Conservation (phyloP, 2,329 filamentous ascomycete genomes). For the Cladosporium sp. region DNA sequence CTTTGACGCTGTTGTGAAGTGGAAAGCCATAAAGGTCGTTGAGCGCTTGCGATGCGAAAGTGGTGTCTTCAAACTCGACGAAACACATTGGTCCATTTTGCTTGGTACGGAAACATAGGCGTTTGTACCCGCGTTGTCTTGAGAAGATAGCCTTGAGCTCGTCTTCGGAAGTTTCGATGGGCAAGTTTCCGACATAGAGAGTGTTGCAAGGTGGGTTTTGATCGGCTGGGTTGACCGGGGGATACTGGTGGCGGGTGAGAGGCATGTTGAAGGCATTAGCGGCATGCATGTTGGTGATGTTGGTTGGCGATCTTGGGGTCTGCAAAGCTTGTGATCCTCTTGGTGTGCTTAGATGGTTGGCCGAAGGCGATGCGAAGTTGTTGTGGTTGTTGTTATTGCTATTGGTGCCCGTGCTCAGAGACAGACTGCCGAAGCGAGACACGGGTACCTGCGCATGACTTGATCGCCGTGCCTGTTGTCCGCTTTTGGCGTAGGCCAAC, state of each 20-base stretch:
- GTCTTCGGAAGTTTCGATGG: conserved; percentile 87
- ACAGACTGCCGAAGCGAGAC: conserved; percentile 63
- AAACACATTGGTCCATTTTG: conserved; percentile 97
- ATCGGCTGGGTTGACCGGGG: conserved; percentile 87
- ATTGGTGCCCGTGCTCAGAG: conserved; percentile 60
- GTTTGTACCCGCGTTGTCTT: conserved; percentile 89
- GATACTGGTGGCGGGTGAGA: conserved; percentile 64
- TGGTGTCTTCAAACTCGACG: conserved; percentile 93
- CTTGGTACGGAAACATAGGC: conserved; percentile 91
- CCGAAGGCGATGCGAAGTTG: conserved; percentile 49
- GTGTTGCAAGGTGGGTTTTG: conserved; percentile 98
- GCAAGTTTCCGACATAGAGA: conserved; percentile 94
- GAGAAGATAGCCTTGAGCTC: conserved; percentile 92
- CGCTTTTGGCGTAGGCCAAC: conserved; percentile 69
- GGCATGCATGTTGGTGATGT: conserved; percentile 46
- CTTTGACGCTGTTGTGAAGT: conserved; percentile 87
- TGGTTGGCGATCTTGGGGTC: conserved; percentile 46
- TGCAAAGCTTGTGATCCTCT: conserved; percentile 39
- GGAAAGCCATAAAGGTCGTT: conserved; percentile 83
- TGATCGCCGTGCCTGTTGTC: conserved; percentile 54
- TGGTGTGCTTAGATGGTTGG: conserved; percentile 50
- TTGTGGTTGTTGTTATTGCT: conserved; percentile 17
- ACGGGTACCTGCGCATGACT: conserved; percentile 70
- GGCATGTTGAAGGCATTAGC: conserved; percentile 52
- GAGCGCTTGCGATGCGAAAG: conserved; percentile 84